Percentiles rank a stretch among this genome's conserved stretches.
These are phyloP conservation scores for Fusarium tuaranense DNA, from an alignment of 2,329 filamentous ascomycete species.

Conservation along the genomic window DNA sequence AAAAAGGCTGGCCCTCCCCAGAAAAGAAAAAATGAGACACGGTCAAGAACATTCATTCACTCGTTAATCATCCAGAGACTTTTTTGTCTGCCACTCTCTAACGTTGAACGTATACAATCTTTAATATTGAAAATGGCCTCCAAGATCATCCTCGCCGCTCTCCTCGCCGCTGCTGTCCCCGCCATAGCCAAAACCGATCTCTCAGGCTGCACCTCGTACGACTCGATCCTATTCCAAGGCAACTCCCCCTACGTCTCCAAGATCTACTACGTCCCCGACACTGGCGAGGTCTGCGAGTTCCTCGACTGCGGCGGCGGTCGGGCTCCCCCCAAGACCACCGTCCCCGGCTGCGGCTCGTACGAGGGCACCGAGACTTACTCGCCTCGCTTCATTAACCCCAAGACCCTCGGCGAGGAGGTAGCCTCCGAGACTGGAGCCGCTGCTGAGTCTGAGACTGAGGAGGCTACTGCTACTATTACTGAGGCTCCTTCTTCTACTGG, in stretches of 20 bases:
- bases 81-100: constrained; percentile 4
- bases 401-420: constrained; percentile 39
- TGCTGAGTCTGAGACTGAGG: not conserved
- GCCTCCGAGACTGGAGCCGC: constrained; percentile 13
- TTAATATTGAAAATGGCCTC: constrained; percentile 38
- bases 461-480: constrained; percentile 30
- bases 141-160: constrained; percentile 40
- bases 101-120: constrained; percentile 17
- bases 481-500: constrained; percentile 30
- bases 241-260: constrained; percentile 57
- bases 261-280: constrained; percentile 71
- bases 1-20: constrained; percentile 22
- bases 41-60: constrained; percentile 12
- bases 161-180: constrained; percentile 44
- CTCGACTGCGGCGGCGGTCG: constrained; percentile 77
- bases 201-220: constrained; percentile 58
- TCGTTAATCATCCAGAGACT: constrained; percentile 1
- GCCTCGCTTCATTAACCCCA: constrained; percentile 59
- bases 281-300: constrained; percentile 72
- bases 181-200: constrained; percentile 59
- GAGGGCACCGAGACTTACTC: constrained; percentile 66
- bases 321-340: constrained; percentile 71
- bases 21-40: not conserved
- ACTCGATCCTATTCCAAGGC: constrained; percentile 46
- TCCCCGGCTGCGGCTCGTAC: constrained; percentile 71